Evolutionary conservation across 2,329 filamentous ascomycete species (phyloP), one percentile per base, ranked within the genome.

Genomic region (Fusarium newnesense): DNA sequence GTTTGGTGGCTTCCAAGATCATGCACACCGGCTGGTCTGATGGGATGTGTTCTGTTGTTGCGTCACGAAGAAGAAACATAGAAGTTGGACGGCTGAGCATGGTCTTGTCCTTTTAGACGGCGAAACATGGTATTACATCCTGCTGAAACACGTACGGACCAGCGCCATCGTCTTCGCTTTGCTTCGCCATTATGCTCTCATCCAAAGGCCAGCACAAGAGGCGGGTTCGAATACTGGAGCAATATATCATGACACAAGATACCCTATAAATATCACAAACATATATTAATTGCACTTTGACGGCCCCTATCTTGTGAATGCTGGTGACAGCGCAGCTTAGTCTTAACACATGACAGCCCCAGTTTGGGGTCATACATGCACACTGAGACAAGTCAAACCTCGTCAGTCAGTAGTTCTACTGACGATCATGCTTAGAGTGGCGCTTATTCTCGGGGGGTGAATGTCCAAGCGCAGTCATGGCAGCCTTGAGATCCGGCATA

Each of bases 1-100:
- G 94, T 7, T 93, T 93, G 19, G 80, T 96, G 40, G 89, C 91
- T 28, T 85, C 93, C 54, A 93, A 89, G 89, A 79, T 92, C 32
- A 65, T 80, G 42, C 79, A 76, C n/a, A 74, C 78, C 6, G 77
- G 79, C 15, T 73, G 69, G 72, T 56, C 72, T 26, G 68, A 73
- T 21, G 70, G 67, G 19, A 60, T 76, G 34, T 69, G 72, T 43
- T 74, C 73, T 18, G 62, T 78, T 39, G 46, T 70, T 12, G 65
- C 69, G 26, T 53, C 69, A 30, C 65, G 49, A 36, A 69, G 68
- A 57, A 46, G 74, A 18, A 72, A 72, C 30, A 60, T 77, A 54
- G 72, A 76, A 24, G 47, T 77, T 28, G 69, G 74, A 12, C 73
- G 73, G 32, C 50, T 76, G 52, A 76, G 68, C 34, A 72, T 69